Evolutionary conservation across 169 alveolate genomes (phyloP).

Genomic region (Plasmodium fragile): DNA sequence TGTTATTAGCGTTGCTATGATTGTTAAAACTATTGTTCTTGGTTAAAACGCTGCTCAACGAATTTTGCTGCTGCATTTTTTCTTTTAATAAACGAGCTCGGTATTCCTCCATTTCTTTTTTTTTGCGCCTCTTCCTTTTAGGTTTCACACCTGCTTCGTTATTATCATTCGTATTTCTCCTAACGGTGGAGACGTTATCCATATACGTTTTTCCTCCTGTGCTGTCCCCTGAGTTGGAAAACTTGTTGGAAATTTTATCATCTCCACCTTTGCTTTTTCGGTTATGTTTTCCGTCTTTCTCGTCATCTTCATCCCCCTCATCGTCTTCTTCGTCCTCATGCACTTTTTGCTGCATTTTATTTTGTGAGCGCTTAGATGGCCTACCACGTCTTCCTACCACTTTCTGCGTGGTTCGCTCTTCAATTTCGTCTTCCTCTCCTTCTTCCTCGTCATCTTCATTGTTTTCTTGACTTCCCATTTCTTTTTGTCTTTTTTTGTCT

Average conservation of each 20-base stretch:
- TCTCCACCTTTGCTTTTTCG: constrained; percentile 21
- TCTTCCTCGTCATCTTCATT: constrained; percentile 32
- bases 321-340: constrained; percentile 39
- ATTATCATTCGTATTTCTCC: constrained; percentile 17
- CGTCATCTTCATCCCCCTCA: constrained; percentile 42
- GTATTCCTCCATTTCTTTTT: constrained; percentile 76
- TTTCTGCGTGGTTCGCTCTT: constrained; percentile 16
- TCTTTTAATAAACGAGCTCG: constrained; percentile 67
- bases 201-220: not conserved
- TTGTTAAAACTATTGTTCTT: constrained; percentile 53
- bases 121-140: constrained; percentile 74
- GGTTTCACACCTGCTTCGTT: constrained; percentile 53
- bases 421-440: constrained; percentile 33
- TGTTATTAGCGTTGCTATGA: not conserved
- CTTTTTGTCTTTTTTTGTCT: constrained; percentile 23
- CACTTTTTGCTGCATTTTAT: constrained; percentile 4
- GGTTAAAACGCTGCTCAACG: constrained; percentile 30
- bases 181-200: not conserved
- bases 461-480: constrained; percentile 26
- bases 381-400: constrained; percentile 34
- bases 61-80: constrained; percentile 72
- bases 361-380: constrained; percentile 25
- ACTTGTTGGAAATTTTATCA: not conserved
- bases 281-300: constrained; percentile 24
- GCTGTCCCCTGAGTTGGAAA: constrained; percentile 1